Base-by-base conservation (phyloP, 192 early-diverging fungal genomes). In the Geosiphon pyriformis region DNA sequence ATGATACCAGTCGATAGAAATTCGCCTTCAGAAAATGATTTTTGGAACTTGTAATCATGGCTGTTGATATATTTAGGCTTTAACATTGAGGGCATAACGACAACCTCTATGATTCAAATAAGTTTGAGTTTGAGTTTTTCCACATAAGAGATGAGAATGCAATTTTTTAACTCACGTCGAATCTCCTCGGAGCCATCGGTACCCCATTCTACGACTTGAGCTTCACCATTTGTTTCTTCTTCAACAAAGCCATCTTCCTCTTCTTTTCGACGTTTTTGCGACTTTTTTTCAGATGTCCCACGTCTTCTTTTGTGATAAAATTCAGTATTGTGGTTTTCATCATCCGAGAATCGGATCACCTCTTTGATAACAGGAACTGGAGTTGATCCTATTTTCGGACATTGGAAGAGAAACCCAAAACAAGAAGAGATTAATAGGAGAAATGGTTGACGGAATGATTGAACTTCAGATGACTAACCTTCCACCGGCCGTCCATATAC, bases 11-110 rank as follows among this genome's bases (percentile, higher is more conserved):
- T 64, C 1, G 80, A 78, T 25, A 75, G 55, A 57, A 81, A 80
- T 25, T 78, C 68, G 18, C 81, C 82, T 53, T 83, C 84, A 18
- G 67, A 74, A 67, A 85, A 86, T 2, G 75, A 68, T 47, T 83
- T 80, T 61, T 82, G 75, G 57, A 82, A 81, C 68, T 72, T 61
- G 63, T 80, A 86, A 10, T 72, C 37, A 23, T 61, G 7, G 12
- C 23, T 61, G 3, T 26, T 37, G 22, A 37, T 46, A 4, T 17
- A 2, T 61, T 37, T 20, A 23, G 59, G 32, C 26, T 61, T 34
- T 2, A 42, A 23, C 59, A 61, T 61, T 46, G 33, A 22, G 18
- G 34, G 20, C 2, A 17, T 46, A 23, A 23, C n/a, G 7, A 61
- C 22, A 6, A 61, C 7, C 2, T 20, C 59, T 61, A 61, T 33